phyloP scores from a whole-genome alignment of 2,329 filamentous ascomycete species.

The Pseudogymnoascus sp. region DNA sequence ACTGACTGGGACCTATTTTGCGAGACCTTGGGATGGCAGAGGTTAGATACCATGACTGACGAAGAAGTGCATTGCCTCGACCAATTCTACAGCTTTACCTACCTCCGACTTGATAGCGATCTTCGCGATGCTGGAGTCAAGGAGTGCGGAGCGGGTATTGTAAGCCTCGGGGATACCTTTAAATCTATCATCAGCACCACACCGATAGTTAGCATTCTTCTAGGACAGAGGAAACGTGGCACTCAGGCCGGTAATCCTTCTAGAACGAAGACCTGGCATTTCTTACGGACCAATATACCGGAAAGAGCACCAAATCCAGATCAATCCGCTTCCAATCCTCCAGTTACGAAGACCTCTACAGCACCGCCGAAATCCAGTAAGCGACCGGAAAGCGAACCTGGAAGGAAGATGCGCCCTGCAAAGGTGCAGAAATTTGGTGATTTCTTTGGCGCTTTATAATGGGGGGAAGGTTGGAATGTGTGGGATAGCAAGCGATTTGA shows the following conservation, averaged over 20 bases:
- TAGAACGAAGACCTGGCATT: not conserved
- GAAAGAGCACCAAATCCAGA: not conserved
- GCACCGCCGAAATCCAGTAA: not conserved
- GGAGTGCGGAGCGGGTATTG: not conserved
- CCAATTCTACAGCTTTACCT: not conserved
- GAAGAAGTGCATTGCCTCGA: not conserved
- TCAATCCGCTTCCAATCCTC: not conserved
- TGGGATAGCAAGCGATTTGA: not conserved
- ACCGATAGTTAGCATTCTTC: not conserved
- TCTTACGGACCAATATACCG: not conserved
- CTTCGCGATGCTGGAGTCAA: not conserved
- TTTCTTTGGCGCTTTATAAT: constrained; percentile 2
- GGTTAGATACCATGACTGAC: not conserved
- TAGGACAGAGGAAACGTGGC: not conserved
- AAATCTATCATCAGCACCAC: not conserved
- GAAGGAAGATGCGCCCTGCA: not conserved
- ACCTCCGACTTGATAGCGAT: not conserved
- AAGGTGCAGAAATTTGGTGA: not conserved
- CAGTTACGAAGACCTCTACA: not conserved
- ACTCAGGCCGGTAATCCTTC: not conserved
- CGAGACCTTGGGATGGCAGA: not conserved
- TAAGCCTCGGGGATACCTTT: not conserved
- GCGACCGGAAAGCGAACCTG: not conserved
- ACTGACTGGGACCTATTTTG: not conserved
- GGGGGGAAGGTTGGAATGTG: not conserved